phyloP scores from a whole-genome alignment of 179 eudicot species.

The Beta corolliflora region DNA sequence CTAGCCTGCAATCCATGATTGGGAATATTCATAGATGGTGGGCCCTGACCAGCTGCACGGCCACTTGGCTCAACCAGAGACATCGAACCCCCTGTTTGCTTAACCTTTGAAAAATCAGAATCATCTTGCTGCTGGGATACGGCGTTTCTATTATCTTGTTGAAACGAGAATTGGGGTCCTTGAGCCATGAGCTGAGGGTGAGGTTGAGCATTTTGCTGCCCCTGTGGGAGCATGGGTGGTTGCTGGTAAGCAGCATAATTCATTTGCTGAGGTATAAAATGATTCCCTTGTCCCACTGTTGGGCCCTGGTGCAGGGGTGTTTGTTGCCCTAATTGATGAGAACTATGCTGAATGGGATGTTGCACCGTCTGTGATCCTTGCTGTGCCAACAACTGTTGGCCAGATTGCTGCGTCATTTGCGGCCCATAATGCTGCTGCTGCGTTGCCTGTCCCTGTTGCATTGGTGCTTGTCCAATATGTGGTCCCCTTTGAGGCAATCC shows the following conservation, averaged over 20 bases:
- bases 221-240: constrained; percentile 43
- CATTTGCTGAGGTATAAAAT: constrained; percentile 52
- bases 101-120: constrained; percentile 49
- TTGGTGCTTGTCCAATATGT: constrained; percentile 27
- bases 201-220: constrained; percentile 53
- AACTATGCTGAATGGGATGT: constrained; percentile 38
- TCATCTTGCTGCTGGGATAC: constrained; percentile 51
- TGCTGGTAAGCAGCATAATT: constrained; percentile 66
- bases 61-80: constrained; percentile 50
- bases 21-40: constrained; percentile 40
- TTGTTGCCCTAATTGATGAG: constrained; percentile 39
- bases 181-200: constrained; percentile 56
- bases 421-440: constrained; percentile 33
- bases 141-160: constrained; percentile 48
- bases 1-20: constrained; percentile 47
- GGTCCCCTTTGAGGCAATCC: constrained; percentile 35
- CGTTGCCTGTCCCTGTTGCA: constrained; percentile 29
- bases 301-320: constrained; percentile 46
- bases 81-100: constrained; percentile 46
- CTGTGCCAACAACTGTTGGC: constrained; percentile 34
- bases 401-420: constrained; percentile 32
- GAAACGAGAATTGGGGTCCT: constrained; percentile 53
- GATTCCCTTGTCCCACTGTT: constrained; percentile 54
- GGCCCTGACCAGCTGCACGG: constrained; percentile 41
- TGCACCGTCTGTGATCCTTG: constrained; percentile 35